Conservation (phyloP, 2,329 filamentous ascomycete genomes). For the Pseudocercospora pini-densiflorae region DNA sequence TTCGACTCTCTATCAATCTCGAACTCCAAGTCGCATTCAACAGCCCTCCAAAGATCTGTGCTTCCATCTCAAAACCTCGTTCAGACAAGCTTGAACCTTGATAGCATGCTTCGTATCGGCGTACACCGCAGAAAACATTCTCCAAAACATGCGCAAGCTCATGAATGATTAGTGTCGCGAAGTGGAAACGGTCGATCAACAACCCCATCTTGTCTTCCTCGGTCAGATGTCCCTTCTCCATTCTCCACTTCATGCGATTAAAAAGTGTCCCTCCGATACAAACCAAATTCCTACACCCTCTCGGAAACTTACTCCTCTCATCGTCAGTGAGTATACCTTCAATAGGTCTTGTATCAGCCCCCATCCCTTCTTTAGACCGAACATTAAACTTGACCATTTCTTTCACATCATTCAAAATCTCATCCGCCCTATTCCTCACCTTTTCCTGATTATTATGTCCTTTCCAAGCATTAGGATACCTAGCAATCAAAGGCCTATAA, state of each 20-base stretch:
- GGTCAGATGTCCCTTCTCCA: neutral
- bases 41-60: constrained; percentile 9
- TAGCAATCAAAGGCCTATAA: neutral
- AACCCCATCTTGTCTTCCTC: neutral
- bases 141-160: constrained; percentile 9
- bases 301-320: neutral
- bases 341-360: neutral
- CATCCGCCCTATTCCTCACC: neutral
- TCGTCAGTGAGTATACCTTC: neutral
- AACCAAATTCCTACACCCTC: neutral
- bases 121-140: neutral
- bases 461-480: neutral
- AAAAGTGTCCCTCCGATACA: neutral
- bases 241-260: neutral
- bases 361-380: neutral
- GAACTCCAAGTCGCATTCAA: neutral
- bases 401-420: neutral
- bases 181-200: neutral
- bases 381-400: neutral
- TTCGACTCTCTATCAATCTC: neutral
- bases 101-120: neutral
- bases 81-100: neutral
- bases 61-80: constrained; percentile 8
- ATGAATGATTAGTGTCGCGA: neutral
- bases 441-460: neutral